These are phyloP conservation scores for Prunella vulgaris DNA, from an alignment of 257 asterid genomes.

Conservation along the genomic window DNA sequence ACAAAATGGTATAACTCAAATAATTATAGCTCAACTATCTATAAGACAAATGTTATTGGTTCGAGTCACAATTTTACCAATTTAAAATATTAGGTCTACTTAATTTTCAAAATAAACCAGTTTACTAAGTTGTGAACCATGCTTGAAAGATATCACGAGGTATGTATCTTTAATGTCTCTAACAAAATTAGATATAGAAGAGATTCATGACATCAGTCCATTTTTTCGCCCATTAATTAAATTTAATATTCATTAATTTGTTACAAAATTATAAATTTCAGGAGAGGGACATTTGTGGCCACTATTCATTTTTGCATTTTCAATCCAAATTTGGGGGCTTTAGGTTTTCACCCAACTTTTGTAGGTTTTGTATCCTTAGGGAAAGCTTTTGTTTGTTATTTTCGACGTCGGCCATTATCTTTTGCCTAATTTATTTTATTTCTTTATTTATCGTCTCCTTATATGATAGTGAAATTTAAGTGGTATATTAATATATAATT, in stretches of 20 bases:
- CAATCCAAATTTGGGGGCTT: conserved; percentile 25
- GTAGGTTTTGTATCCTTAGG: conserved; percentile 37
- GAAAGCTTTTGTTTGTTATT: conserved; percentile 23
- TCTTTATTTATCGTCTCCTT: conserved; percentile 6
- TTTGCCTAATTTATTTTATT: conserved; percentile 30
- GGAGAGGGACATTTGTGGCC: conserved; percentile 38
- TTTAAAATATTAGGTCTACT: too few relatives aligned
- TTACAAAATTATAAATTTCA: neutral
- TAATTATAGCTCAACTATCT: too few relatives aligned
- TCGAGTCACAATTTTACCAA: too few relatives aligned
- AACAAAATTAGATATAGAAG: neutral
- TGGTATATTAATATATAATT: conserved; percentile 3
- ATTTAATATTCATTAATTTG: neutral
- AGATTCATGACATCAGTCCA: neutral
- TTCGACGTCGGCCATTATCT: conserved; percentile 2
- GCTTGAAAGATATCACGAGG: neutral
- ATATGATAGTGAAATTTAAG: neutral
- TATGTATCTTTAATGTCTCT: neutral
- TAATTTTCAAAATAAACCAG: too few relatives aligned
- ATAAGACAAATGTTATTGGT: too few relatives aligned
- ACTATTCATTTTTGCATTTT: conserved; percentile 19
- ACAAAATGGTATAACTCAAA: too few relatives aligned
- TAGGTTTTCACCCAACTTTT: conserved; percentile 41
- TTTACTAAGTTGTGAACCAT: neutral
- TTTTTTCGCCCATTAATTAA: neutral